Evolutionary conservation across 1,284 basidiomycete genomes (phyloP), one percentile per base, ranked within the genome.

Genomic region (Takashimella tepidaria): DNA sequence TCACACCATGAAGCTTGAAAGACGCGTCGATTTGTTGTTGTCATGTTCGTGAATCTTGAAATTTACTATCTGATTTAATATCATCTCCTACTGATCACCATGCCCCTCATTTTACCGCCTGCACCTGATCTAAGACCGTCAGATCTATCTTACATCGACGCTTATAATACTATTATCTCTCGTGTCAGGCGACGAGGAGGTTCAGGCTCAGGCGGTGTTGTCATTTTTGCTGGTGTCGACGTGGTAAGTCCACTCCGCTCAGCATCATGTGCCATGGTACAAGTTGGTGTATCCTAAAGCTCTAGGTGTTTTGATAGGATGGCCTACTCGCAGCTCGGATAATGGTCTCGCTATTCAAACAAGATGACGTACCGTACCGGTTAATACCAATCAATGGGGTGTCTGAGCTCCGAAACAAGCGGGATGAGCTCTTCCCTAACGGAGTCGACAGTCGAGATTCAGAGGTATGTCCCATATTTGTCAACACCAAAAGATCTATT

Each of bases 361-460:
- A 95, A 62, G 96, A 98, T 78, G 92, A 96, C 64, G 84, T 98
- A 21, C 86, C 88, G 68, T 88, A 96, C 74, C 83, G 89, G 43
- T 83, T 92, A 57, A 85, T 92, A 21, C 95, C 95, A n/a, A 86
- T 98, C 1, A 87, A 90, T 24, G 92, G 92, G 1, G 87, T 90
- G 61, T 79, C 82, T 20, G 86, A 87, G 59, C 76, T 96, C 6
- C 83, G 87, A 57, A 72, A 72, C 6, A 79, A 86, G 64, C 80
- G 81, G 51, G 81, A 86, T 49, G 86, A 89, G 59, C 81, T 92
- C 22, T 76, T 82, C 5, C 77, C 80, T 3, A 84, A 85, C 62
- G 72, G 79, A 8, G 31, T 16, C 8, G 31, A 16, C 31, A 37
- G 31, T 16, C 10, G 8, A 8, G 31, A 37, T 16, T 37, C 31